phyloP scores from a whole-genome alignment of 1,284 basidiomycete species.

The Apiotrichum mycotoxinovorans region DNA sequence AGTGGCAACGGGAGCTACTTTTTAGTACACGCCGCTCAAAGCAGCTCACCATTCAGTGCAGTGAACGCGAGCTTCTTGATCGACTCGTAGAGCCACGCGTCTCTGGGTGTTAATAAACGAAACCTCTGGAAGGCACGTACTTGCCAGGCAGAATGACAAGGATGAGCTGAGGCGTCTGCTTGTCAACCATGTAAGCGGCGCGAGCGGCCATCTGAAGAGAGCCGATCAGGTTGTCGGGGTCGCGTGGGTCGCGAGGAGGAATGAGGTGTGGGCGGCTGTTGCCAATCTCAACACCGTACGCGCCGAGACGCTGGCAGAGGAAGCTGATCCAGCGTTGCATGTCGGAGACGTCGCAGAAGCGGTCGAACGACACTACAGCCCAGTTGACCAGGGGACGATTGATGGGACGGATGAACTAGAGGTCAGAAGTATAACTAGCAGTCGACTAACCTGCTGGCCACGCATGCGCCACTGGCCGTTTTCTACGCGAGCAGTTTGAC shows the following conservation, averaged over 20 bases:
- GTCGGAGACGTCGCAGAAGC: slow-evolving; percentile 23
- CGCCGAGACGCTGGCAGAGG: slow-evolving; percentile 21
- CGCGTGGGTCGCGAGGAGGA: neutral
- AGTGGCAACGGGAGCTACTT: slow-evolving; percentile 18
- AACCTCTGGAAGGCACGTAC: slow-evolving; percentile 14
- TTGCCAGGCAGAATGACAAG: slow-evolving; percentile 39
- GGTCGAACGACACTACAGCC: slow-evolving; percentile 44
- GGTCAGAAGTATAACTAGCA: neutral
- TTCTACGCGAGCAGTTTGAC: neutral
- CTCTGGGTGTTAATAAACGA: slow-evolving; percentile 17
- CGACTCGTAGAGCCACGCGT: slow-evolving; percentile 46
- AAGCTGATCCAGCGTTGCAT: slow-evolving; percentile 35
- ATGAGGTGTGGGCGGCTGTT: slow-evolving; percentile 27
- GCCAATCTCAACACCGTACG: slow-evolving; percentile 25
- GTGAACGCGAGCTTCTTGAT: slow-evolving; percentile 47
- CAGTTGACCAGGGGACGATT: slow-evolving; percentile 41
- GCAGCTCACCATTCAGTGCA: slow-evolving; percentile 9
- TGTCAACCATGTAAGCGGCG: slow-evolving; percentile 31
- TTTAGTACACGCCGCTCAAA: neutral
- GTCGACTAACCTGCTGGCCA: slow-evolving; percentile 24
- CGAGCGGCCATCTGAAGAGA: slow-evolving; percentile 29
- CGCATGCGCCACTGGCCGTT: slow-evolving; percentile 34
- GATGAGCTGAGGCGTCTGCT: slow-evolving; percentile 45
- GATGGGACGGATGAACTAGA: slow-evolving; percentile 37
- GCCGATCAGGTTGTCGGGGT: slow-evolving; percentile 1